Conservation (phyloP, 768 basidiomycete genomes). For the Leccinum fibrillosum region DNA sequence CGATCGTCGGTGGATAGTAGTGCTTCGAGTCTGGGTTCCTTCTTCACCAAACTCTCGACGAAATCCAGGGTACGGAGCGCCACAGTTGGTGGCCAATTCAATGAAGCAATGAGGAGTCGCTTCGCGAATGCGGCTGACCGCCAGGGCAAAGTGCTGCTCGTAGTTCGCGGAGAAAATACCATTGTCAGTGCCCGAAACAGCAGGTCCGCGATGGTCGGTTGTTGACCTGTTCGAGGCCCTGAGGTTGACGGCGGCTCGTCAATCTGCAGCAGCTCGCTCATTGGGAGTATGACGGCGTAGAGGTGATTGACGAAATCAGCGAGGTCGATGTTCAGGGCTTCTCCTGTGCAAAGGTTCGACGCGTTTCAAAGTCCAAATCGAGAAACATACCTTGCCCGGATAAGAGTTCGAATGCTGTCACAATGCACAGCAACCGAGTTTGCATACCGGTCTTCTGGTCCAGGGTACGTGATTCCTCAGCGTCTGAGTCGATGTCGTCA, state of each 20-base stretch:
- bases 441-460: constrained; percentile 43
- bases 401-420: constrained; percentile 95
- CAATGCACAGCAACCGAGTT: constrained; percentile 77
- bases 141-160: constrained; percentile 58
- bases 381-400: constrained; percentile 79
- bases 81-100: constrained; percentile 74
- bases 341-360: constrained; percentile 49
- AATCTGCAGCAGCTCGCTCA: constrained; percentile 64
- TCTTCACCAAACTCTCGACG: constrained; percentile 64
- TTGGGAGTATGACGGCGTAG: constrained; percentile 75
- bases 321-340: constrained; percentile 96
- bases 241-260: constrained; percentile 45
- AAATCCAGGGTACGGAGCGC: constrained; percentile 72
- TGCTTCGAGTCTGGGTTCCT: constrained; percentile 78
- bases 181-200: constrained; percentile 83
- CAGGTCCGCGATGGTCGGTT: constrained; percentile 55
- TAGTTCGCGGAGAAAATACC: constrained; percentile 72
- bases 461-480: constrained; percentile 27
- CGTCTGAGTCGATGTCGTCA: constrained; percentile 40
- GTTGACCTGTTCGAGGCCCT: constrained; percentile 25
- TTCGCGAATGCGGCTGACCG: constrained; percentile 92
- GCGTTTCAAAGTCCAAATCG: constrained; percentile 3
- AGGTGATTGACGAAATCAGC: constrained; percentile 82
- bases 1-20: constrained; percentile 87
- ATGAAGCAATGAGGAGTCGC: constrained; percentile 75